phyloP scores from a whole-genome alignment of 2,329 filamentous ascomycete species.

The Fusarium sp. region DNA sequence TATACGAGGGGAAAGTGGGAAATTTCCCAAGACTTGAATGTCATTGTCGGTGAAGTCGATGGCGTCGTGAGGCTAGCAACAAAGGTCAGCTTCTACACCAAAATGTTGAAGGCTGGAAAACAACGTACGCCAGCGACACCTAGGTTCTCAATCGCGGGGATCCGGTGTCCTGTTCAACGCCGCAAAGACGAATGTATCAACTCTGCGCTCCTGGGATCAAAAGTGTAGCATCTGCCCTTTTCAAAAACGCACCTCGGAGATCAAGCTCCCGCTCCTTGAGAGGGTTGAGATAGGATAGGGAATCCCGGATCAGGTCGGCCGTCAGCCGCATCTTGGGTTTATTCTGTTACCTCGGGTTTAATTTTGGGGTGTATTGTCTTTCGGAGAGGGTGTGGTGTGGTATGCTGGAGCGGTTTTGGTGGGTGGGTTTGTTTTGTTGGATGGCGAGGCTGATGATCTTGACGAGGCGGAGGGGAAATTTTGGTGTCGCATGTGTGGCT shows the following conservation, averaged over 20 bases:
- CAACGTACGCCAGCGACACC: conserved; percentile 86
- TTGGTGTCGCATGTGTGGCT: conserved; percentile 36
- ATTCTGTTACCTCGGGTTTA: conserved; percentile 40
- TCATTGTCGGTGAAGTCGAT: conserved; percentile 99
- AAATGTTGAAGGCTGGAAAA: no score
- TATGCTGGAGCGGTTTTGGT: conserved; percentile 1
- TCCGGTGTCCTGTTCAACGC: conserved; percentile 86
- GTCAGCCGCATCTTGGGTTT: conserved; percentile 83
- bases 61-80: conserved; percentile 81
- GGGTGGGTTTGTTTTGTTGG: conserved; percentile 24
- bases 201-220: conserved; percentile 65
- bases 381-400: neutral
- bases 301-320: conserved; percentile 90
- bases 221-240: conserved; percentile 97
- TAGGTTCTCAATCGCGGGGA: conserved; percentile 96
- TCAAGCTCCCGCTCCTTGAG: conserved; percentile 98
- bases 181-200: conserved; percentile 73
- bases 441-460: conserved; percentile 45
- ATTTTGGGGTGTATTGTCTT: conserved; percentile 2
- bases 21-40: conserved; percentile 87
- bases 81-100: no score
- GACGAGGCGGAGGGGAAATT: conserved; percentile 48
- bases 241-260: conserved; percentile 93
- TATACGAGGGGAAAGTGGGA: conserved; percentile 88
- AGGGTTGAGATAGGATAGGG: conserved; percentile 97